Evolutionary conservation across 306 rosid genomes (phyloP), one percentile per base, ranked within the genome.

Genomic region (Prunus dulcis): DNA sequence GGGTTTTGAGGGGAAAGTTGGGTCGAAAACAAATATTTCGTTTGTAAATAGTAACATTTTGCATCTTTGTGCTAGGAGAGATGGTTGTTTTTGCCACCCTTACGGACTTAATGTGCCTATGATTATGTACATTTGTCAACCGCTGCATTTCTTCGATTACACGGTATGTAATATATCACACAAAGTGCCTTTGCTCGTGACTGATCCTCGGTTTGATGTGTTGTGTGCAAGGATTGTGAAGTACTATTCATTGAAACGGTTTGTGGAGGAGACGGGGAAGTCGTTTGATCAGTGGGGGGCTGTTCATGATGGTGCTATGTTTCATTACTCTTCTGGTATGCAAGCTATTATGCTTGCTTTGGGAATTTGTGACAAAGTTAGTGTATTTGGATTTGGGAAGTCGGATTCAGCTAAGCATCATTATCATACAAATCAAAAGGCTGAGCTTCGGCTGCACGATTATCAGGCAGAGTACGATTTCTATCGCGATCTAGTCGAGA

Each of bases 241-340:
- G 91, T 96, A 96, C 58, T 96, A 96, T 63, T 96, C 99, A 11
- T 30, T 96, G 87, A 91, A 96, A 73, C 76, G 81, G 65, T 96
- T 96, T 75, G 82, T 81, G 80, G 97, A 96, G 81, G 79, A 69
- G 63, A 85, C 87, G 10, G 96, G 98, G 72, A 92, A 87, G 86
- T 41, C 86, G 9, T 82, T 89, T 76, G 93, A 88, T 17, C 81
- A 83, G 6, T 96, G 99, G 99, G 87, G 87, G 63, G 15, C 73
- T 52, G 89, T 79, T 2, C 99, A 92, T 82, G 99, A 89, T 81
- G 96, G 89, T 20, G 74, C 90, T 22, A 70, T 82, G 30, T 96
- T 96, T 52, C 99, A 96, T 83, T 96, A 96, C 80, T 91, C 97
- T 67, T 96, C 99, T 65, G 99, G 99, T 7, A 83, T 96, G 98